A percentile compares a stretch with the other conserved stretches of the same genome.
These are phyloP conservation scores for Nannochloris sp. DNA, from an alignment of 139 green algal genomes.

Conservation along the genomic window DNA sequence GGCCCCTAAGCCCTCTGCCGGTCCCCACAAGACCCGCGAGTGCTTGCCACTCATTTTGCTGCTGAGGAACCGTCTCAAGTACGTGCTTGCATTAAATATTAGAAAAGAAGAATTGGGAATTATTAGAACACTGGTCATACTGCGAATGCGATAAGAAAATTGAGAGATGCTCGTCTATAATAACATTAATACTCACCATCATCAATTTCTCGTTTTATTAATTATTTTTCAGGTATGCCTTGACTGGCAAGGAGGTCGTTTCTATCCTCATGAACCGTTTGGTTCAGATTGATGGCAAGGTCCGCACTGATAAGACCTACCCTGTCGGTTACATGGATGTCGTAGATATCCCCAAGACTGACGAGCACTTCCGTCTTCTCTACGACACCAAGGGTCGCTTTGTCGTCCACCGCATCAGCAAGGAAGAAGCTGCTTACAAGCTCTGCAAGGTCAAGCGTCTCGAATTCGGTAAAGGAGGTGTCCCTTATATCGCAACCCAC, in stretches of 20 bases:
- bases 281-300: conserved; percentile 96
- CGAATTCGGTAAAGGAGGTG: conserved; percentile 82
- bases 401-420: conserved; percentile 91
- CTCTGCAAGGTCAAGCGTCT: conserved; percentile 79
- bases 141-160: too few relatives aligned
- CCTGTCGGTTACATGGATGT: conserved; percentile 98
- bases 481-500: conserved; percentile 92
- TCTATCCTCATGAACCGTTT: conserved; percentile 96
- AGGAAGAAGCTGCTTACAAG: conserved; percentile 97
- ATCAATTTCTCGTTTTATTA: too few relatives aligned
- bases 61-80: conserved; percentile 98
- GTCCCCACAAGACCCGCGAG: conserved; percentile 96
- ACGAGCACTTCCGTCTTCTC: conserved; percentile 82
- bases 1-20: conserved; percentile 94
- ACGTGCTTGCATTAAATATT: conserved; percentile 15
- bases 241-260: conserved; percentile 93
- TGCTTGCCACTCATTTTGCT: conserved; percentile 96
- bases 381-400: conserved; percentile 98
- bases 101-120: neutral
- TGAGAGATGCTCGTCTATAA: too few relatives aligned
- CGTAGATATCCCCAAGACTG: conserved; percentile 93
- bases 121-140: neutral
- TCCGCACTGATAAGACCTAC: conserved; percentile 92
- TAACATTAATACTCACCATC: too few relatives aligned
- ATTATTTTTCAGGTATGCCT: conserved; percentile 76